phyloP scores from a whole-genome alignment of 495 filamentous ascomycete genomes.

The Xylaria telfairii region DNA sequence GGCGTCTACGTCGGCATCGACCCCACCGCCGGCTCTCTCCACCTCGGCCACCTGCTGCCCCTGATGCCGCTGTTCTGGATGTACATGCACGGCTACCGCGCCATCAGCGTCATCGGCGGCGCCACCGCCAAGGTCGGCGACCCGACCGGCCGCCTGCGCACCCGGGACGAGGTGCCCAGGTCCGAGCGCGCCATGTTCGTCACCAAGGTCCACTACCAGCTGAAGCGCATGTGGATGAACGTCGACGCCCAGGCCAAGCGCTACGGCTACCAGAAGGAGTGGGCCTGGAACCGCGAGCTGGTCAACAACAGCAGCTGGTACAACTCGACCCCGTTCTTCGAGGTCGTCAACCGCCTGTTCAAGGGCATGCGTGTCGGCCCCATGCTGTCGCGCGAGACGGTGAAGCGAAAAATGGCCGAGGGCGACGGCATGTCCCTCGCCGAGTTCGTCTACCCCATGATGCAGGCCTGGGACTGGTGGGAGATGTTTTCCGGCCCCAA shows the following conservation, averaged over 20 bases:
- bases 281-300: slow-evolving; percentile 66
- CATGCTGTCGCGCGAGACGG: slow-evolving; percentile 90
- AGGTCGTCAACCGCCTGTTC: slow-evolving; percentile 76
- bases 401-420: slow-evolving; percentile 77
- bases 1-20: slow-evolving; percentile 91
- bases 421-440: slow-evolving; percentile 92
- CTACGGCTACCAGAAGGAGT: slow-evolving; percentile 66
- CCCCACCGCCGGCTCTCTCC: slow-evolving; percentile 87
- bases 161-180: slow-evolving; percentile 62
- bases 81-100: slow-evolving; percentile 80
- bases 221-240: slow-evolving; percentile 77
- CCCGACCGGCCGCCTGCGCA: slow-evolving; percentile 75
- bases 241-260: slow-evolving; percentile 66
- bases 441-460: slow-evolving; percentile 90
- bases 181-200: slow-evolving; percentile 70
- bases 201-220: slow-evolving; percentile 77
- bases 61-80: slow-evolving; percentile 95
- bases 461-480: slow-evolving; percentile 99
- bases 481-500: slow-evolving; percentile 65
- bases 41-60: slow-evolving; percentile 91
- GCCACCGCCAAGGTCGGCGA: slow-evolving; percentile 88
- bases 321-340: slow-evolving; percentile 68
- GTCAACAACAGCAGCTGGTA: slow-evolving; percentile 84
- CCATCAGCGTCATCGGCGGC: slow-evolving; percentile 80
- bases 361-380: slow-evolving; percentile 74